Base-by-base conservation (phyloP, 495 filamentous ascomycete genomes). In the Annulohypoxylon moriforme region DNA sequence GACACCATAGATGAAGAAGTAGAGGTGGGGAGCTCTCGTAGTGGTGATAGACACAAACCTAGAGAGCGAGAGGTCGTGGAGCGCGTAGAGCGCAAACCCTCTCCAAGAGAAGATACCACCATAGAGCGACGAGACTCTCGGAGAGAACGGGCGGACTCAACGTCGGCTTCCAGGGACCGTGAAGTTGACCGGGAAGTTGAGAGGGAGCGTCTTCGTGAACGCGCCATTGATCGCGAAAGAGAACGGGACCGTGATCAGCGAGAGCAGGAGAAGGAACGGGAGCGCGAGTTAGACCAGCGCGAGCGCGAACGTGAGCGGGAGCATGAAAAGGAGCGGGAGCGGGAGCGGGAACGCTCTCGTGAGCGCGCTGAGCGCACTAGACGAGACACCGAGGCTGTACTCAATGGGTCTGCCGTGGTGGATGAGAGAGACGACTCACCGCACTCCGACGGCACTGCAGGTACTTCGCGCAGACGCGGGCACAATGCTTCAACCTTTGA, bases 401-500 rank as follows among this genome's bases (percentile, higher is more conserved):
- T 72, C 8, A 72, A 76, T 22, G 78, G 73, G 18, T 73, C 76
- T 8, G 22, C 74, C 7, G 57, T 63, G 14, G 62, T 57, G 25
- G 72, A 74, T 31, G 57, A 71, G 13, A 70, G 55, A 55, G 74
- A 76, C 24, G 33, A 61, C 56, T 74, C 74, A 14, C 64, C 69
- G 4, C 59, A 63, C n/a, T 69, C 77, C 5, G 72, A 64, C 2
- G 71, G 42, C 34, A 64, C 73, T 24, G 50, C 38, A 3, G 61
- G 44, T 16, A 27, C 68, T 24, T 61, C 64, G 7, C 81, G 81
- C 46, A 78, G 81, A 27, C 79, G 80, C 2, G 72, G 49, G 1
- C 78, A 77, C 2, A 69, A 73, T 14, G 78, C 81, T 0, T 74
- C 79, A 20, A 68, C 80, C 4, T 88, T 88, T 55, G 81, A 87